Conservation (phyloP, 2,329 filamentous ascomycete genomes). For the Cadophora gregata region DNA sequence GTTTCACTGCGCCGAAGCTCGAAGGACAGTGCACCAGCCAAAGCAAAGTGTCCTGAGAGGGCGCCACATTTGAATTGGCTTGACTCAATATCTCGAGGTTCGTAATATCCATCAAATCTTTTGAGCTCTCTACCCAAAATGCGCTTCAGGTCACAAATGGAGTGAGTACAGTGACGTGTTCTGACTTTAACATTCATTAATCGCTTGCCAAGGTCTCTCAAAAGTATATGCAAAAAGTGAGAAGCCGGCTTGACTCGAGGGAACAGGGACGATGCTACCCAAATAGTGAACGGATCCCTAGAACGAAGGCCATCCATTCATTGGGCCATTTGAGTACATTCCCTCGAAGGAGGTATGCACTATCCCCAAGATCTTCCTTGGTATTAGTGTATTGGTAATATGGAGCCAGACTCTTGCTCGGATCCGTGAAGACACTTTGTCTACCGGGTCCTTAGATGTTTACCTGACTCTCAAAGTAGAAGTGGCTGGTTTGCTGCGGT, state of each 20-base stretch:
- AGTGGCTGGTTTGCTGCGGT: constrained; percentile 58
- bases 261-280: background rate
- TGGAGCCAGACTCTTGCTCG: constrained; percentile 56
- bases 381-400: constrained; percentile 69
- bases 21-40: no score
- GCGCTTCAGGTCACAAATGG: background rate
- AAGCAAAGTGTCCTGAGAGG: no score
- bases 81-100: no score
- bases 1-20: no score
- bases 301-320: constrained; percentile 53
- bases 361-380: constrained; percentile 56
- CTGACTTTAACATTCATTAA: background rate
- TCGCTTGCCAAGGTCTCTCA: background rate
- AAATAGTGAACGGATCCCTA: background rate
- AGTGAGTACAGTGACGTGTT: background rate
- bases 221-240: constrained; percentile 15
- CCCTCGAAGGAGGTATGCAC: constrained; percentile 53
- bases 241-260: background rate
- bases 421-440: constrained; percentile 63
- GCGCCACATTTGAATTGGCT: no score
- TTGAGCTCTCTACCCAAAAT: no score
- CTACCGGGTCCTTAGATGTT: constrained; percentile 70
- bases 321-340: constrained; percentile 50
- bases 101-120: no score
- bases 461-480: constrained; percentile 63